Conservation (phyloP, 306 rosid genomes). For the Bauhinia variegata region DNA sequence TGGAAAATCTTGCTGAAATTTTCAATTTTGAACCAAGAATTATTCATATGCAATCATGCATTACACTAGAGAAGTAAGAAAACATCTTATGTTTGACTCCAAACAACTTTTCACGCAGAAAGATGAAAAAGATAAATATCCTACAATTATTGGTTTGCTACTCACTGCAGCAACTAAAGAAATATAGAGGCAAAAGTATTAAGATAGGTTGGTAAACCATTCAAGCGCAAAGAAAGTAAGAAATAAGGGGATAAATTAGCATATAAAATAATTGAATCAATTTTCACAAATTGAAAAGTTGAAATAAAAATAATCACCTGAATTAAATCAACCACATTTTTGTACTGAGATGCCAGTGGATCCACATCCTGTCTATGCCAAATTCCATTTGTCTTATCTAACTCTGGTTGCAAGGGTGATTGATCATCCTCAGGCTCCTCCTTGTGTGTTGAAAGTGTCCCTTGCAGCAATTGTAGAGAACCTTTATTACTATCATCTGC, state of each 20-base stretch:
- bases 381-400: conserved; percentile 38
- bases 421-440: conserved; percentile 75
- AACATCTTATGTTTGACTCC: neutral
- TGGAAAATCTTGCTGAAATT: conserved; percentile 58
- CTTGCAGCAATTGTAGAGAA: conserved; percentile 50
- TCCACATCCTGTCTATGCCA: conserved; percentile 45
- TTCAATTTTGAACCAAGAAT: conserved; percentile 29
- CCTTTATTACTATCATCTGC: conserved; percentile 58
- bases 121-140: conserved; percentile 9
- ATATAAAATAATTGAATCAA: neutral
- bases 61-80: conserved; percentile 6
- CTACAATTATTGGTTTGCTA: neutral
- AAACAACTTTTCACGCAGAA: conserved; percentile 11
- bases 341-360: conserved; percentile 42
- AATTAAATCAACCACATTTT: conserved; percentile 52
- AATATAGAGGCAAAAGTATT: neutral
- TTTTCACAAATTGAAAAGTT: conserved; percentile 24
- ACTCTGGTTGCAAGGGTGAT: conserved; percentile 49
- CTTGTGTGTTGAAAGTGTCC: conserved; percentile 65
- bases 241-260: neutral
- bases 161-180: conserved; percentile 10
- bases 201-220: conserved; percentile 13
- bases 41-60: conserved; percentile 21
- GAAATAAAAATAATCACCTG: conserved; percentile 51
- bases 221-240: conserved; percentile 13